These are phyloP conservation scores for Melaleuca alternifolia DNA, from an alignment of 345 rosid genomes.

Conservation along the genomic window DNA sequence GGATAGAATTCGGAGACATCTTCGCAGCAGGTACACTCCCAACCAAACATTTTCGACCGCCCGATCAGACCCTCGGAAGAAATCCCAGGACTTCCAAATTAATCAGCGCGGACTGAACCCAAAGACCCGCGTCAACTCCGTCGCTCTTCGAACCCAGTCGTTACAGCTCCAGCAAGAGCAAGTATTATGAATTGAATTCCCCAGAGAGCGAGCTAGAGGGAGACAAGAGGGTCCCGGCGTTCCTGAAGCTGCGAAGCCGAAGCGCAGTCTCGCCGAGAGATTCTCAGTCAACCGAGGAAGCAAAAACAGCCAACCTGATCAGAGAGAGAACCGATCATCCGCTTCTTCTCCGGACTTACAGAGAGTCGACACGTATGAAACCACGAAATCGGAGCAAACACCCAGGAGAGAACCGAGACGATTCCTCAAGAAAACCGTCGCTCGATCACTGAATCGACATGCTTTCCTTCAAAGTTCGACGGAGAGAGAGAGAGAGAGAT, in stretches of 20 bases:
- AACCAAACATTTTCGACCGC: conserved; percentile 2
- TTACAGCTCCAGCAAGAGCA: background rate
- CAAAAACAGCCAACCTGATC: background rate
- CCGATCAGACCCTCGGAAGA: background rate
- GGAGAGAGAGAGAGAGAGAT: background rate
- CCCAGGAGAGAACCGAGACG: background rate
- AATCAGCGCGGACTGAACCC: background rate
- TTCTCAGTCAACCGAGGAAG: background rate
- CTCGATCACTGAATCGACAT: background rate
- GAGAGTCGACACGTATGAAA: background rate
- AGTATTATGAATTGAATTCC: background rate
- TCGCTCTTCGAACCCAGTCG: background rate
- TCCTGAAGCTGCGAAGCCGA: background rate
- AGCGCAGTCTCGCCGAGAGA: background rate
- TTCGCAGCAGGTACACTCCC: conserved; percentile 1
- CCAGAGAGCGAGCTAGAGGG: background rate
- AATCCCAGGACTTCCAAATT: background rate
- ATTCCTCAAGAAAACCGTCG: background rate
- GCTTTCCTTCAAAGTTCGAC: background rate
- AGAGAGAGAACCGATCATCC: background rate
- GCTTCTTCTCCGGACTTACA: background rate
- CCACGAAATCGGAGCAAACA: background rate
- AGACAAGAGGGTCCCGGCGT: background rate
- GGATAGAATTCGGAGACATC: background rate
- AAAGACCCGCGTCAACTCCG: background rate